These are phyloP conservation scores for Backusella psychrophila DNA, from an alignment of 192 early-diverging fungal genomes.

Conservation along the genomic window DNA sequence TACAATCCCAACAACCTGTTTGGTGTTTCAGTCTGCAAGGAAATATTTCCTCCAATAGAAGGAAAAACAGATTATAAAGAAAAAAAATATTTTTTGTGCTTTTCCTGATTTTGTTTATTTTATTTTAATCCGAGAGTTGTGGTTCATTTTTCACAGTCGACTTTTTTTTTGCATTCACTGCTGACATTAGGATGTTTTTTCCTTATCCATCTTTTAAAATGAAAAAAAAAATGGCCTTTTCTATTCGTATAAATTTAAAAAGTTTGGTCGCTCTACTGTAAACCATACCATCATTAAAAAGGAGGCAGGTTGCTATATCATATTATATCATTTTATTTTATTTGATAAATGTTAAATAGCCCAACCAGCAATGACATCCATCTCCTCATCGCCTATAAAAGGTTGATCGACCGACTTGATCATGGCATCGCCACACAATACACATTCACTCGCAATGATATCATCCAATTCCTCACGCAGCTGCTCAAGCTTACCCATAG, in stretches of 20 bases:
- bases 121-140: neutral
- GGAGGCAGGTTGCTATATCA: too few relatives aligned
- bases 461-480: slow-evolving; percentile 70
- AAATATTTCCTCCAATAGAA: slow-evolving; percentile 14
- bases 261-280: too few relatives aligned
- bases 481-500: slow-evolving; percentile 45
- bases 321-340: neutral
- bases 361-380: slow-evolving; percentile 57
- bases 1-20: slow-evolving; percentile 12
- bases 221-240: too few relatives aligned
- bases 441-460: slow-evolving; percentile 83
- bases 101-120: neutral
- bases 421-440: slow-evolving; percentile 95
- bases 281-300: too few relatives aligned
- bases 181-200: too few relatives aligned
- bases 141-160: neutral
- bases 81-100: too few relatives aligned
- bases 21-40: neutral
- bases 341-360: slow-evolving; percentile 41
- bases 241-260: too few relatives aligned
- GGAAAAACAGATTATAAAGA: slow-evolving; percentile 9
- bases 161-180: too few relatives aligned
- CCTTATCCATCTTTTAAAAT: too few relatives aligned
- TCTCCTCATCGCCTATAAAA: slow-evolving; percentile 65
- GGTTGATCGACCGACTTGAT: slow-evolving; percentile 85